Conservation (phyloP, 768 basidiomycete species). For the Naganishia kalamii region DNA sequence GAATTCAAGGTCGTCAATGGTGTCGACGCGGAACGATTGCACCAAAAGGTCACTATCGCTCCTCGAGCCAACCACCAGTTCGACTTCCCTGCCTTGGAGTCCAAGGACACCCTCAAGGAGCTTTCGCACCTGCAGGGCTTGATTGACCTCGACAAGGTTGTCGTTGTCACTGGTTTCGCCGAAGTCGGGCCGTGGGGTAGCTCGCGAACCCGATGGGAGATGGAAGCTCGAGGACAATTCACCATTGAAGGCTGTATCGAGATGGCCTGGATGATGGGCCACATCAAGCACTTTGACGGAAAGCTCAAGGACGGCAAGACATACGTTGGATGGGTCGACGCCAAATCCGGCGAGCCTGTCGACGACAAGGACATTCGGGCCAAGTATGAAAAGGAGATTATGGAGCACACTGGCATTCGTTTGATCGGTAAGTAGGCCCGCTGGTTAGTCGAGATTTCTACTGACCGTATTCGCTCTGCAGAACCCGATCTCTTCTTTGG, state of each 20-base stretch:
- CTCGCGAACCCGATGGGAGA: conserved; percentile 97
- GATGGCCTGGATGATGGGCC: conserved; percentile 99
- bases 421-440: conserved; percentile 66
- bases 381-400: conserved; percentile 88
- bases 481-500: conserved; percentile 97
- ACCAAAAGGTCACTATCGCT: conserved; percentile 84
- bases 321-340: conserved; percentile 97
- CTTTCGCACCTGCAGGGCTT: conserved; percentile 74
- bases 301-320: conserved; percentile 85
- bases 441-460: neutral
- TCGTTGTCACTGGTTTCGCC: conserved; percentile 92
- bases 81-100: conserved; percentile 81
- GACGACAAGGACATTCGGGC: conserved; percentile 95
- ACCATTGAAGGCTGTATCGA: conserved; percentile 97
- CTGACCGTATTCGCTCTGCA: conserved; percentile 42
- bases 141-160: conserved; percentile 89
- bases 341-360: conserved; percentile 83
- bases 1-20: conserved; percentile 90
- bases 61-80: conserved; percentile 98
- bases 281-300: conserved; percentile 97
- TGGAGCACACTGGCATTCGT: conserved; percentile 84
- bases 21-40: conserved; percentile 79
- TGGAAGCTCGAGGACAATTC: conserved; percentile 96
- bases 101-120: conserved; percentile 61
- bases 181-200: conserved; percentile 99